Evolutionary conservation across 441 rosid species (phyloP), one percentile per base, ranked within the genome.

Genomic region (Erodium moschatum): DNA sequence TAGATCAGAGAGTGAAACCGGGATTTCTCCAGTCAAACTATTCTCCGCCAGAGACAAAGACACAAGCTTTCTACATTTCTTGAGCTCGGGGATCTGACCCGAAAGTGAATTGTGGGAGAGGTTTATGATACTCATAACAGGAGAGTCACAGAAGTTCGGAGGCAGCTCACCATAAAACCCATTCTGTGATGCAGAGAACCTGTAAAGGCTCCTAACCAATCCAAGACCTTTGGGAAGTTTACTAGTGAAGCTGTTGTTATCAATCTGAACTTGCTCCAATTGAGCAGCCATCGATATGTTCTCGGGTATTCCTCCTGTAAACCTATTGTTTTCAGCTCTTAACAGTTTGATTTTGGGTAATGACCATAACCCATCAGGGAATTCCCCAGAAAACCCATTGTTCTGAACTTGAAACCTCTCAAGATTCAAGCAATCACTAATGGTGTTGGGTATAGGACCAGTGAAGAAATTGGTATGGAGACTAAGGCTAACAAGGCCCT

Each of bases 321-420:
- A 84, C 66, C 70, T 67, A 65, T 87, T 87, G 83, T 85, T 84
- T 76, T 79, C 84, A 18, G 84, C 87, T 78, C 88, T 75, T 6
- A 87, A 64, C 67, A 85, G 79, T 87, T 77, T 85, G 20, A 87
- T 77, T 81, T 67, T 83, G n/a, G 92, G 85, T 44, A 79, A 58
- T 10, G 85, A 80, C 92, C 90, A 87, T 35, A 85, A 46, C 13
- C 72, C 75, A 68, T 52, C 71, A 1, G 89, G 92, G 70, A 87
- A 87, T 67, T 73, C 82, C 69, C 87, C 88, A 65, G 86, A 81
- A 68, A 87, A 85, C 6, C 78, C 84, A 73, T 82, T 87, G 78
- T 83, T 73, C 78, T 85, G 92, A 65, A 83, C 81, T 80, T 87
- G 92, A 72, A 87, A 75, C 76, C 74, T 83, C 80, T 87, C 92